A percentile compares a stretch with the other conserved stretches of the same genome.
Conservation (phyloP, 495 filamentous ascomycete species). For the Tuber indicum region DNA sequence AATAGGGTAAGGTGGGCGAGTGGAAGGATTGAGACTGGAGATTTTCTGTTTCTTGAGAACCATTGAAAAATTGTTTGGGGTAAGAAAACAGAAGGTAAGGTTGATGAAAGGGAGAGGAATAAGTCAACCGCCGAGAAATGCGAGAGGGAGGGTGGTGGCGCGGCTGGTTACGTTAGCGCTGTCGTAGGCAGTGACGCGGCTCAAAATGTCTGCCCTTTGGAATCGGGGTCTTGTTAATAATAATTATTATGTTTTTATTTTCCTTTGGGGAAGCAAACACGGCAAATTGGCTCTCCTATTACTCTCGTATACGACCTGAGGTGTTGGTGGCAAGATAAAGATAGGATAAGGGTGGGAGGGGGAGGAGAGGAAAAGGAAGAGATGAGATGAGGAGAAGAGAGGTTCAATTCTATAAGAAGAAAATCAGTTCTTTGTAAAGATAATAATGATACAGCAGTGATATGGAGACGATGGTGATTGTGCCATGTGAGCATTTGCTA, state of each 20-base stretch:
- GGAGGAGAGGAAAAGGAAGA: neutral
- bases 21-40: neutral
- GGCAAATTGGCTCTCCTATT: neutral
- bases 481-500: neutral
- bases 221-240: neutral
- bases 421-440: neutral
- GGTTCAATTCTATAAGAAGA: neutral
- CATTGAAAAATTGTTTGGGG: neutral
- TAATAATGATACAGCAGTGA: neutral
- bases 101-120: neutral
- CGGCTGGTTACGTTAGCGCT: neutral
- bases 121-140: neutral
- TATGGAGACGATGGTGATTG: neutral
- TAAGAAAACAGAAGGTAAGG: neutral
- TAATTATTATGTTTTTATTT: neutral
- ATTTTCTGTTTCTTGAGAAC: slow-evolving; percentile 2
- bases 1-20: slow-evolving; percentile 19
- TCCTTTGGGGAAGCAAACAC: neutral
- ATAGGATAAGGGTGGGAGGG: neutral
- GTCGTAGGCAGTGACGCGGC: neutral
- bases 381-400: neutral
- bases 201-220: neutral
- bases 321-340: neutral
- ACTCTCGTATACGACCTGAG: neutral
- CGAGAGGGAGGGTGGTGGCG: neutral